A percentile compares a stretch with the other conserved stretches of the same genome.
Evolutionary conservation across 495 filamentous ascomycete species (phyloP).

Genomic region (Thozetella sp.): DNA sequence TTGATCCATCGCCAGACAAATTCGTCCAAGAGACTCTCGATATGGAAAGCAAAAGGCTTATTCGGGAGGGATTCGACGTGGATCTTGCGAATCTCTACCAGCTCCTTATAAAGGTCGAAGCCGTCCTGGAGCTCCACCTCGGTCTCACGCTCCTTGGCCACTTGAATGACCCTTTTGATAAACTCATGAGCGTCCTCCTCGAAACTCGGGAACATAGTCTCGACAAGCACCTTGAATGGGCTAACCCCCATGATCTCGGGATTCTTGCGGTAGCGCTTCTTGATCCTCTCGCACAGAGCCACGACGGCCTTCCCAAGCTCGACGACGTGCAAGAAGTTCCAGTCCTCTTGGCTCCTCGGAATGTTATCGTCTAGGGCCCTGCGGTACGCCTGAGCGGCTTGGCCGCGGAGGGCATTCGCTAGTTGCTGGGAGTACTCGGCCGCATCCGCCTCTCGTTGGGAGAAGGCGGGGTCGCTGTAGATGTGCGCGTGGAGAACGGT

Average conservation of each 20-base stretch:
- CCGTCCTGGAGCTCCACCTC: constrained; percentile 89
- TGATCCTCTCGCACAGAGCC: constrained; percentile 79
- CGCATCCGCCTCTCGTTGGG: constrained; percentile 65
- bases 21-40: constrained; percentile 82
- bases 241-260: constrained; percentile 91
- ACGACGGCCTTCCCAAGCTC: constrained; percentile 84
- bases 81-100: constrained; percentile 80
- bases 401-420: constrained; percentile 68
- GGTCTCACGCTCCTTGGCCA: constrained; percentile 63
- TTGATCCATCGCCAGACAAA: constrained; percentile 97
- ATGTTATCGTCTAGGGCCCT: constrained; percentile 71
- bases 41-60: constrained; percentile 74
- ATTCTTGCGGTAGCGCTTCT: constrained; percentile 88
- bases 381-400: constrained; percentile 75
- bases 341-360: constrained; percentile 72
- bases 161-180: constrained; percentile 75
- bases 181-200: constrained; percentile 85
- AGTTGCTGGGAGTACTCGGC: constrained; percentile 71
- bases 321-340: constrained; percentile 86
- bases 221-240: constrained; percentile 77
- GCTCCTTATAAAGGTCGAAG: constrained; percentile 88
- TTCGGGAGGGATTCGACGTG: constrained; percentile 70
- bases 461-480: constrained; percentile 75
- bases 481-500: constrained; percentile 85
- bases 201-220: constrained; percentile 84